Evolutionary conservation across 176 grass and related monocot species (phyloP).

Genomic region (Raddia guianensis): DNA sequence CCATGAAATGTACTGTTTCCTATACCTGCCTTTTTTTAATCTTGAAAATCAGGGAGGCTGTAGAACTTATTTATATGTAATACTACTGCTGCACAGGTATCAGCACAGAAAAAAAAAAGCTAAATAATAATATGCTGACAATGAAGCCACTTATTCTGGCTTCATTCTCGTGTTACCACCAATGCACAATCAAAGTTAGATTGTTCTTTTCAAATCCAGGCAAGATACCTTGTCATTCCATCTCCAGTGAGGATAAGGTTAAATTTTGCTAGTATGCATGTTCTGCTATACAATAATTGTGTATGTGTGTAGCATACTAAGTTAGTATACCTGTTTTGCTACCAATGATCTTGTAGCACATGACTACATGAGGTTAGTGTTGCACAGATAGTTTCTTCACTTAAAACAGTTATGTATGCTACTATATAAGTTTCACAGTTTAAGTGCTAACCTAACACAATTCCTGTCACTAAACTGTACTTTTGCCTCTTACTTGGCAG

Average conservation of each 20-base stretch:
- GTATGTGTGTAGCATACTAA: not conserved
- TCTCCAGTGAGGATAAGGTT: conserved; percentile 18
- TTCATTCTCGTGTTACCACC: not conserved
- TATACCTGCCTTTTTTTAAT: too few relatives aligned
- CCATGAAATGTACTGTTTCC: too few relatives aligned
- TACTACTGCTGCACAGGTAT: not conserved
- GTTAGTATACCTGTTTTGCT: not conserved
- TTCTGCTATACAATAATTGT: not conserved
- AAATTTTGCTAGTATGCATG: too few relatives aligned
- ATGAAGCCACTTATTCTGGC: not conserved
- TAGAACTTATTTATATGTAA: conserved; percentile 26
- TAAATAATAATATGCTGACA: conserved; percentile 2
- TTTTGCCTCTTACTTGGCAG: conserved; percentile 14
- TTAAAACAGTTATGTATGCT: conserved; percentile 7
- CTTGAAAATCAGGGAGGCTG: too few relatives aligned
- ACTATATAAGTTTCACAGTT: conserved; percentile 1
- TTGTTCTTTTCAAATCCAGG: conserved; percentile 20
- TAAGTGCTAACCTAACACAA: conserved; percentile 31
- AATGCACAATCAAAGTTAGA: not conserved
- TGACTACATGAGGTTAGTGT: conserved; percentile 14
- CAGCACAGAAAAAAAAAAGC: conserved; percentile 9
- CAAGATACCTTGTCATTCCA: conserved; percentile 7
- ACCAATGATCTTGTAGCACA: not conserved
- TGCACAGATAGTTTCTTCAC: not conserved
- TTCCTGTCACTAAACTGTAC: not conserved